Evolutionary conservation across 2,329 filamentous ascomycete species (phyloP).

Genomic region (Xylaria sp.): DNA sequence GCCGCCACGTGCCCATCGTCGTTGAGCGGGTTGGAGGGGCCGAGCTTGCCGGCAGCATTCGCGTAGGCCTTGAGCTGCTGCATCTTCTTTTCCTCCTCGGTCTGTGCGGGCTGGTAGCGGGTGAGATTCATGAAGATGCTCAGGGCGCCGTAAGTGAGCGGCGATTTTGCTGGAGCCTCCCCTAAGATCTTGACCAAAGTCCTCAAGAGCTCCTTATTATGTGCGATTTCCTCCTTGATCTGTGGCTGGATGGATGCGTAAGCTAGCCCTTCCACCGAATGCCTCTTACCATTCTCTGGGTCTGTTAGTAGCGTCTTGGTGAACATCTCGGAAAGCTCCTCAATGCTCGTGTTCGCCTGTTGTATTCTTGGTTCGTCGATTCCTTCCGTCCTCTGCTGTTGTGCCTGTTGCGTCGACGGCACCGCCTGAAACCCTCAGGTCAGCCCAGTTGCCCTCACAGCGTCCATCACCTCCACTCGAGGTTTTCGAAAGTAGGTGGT

Average conservation of each 20-base stretch:
- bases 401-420: constrained; percentile 46
- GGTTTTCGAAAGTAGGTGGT: constrained; percentile 27
- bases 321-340: constrained; percentile 67
- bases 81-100: constrained; percentile 92
- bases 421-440: constrained; percentile 54
- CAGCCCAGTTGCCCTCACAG: constrained; percentile 29
- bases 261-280: constrained; percentile 86
- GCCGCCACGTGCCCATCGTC: constrained; percentile 74
- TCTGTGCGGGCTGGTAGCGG: constrained; percentile 72
- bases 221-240: constrained; percentile 79
- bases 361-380: constrained; percentile 48
- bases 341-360: constrained; percentile 62
- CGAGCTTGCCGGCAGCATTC: constrained; percentile 73
- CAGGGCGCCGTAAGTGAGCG: constrained; percentile 80
- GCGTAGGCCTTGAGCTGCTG: constrained; percentile 92
- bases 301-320: constrained; percentile 66
- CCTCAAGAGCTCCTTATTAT: constrained; percentile 69
- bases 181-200: constrained; percentile 67
- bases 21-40: constrained; percentile 67
- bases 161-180: constrained; percentile 63
- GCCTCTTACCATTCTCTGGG: constrained; percentile 61
- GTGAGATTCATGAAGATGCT: constrained; percentile 87
- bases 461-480: constrained; percentile 31
- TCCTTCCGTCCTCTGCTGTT: constrained; percentile 41
- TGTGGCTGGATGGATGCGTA: constrained; percentile 86